phyloP scores from a whole-genome alignment of 2,329 filamentous ascomycete species.

The Curvularia lunata region DNA sequence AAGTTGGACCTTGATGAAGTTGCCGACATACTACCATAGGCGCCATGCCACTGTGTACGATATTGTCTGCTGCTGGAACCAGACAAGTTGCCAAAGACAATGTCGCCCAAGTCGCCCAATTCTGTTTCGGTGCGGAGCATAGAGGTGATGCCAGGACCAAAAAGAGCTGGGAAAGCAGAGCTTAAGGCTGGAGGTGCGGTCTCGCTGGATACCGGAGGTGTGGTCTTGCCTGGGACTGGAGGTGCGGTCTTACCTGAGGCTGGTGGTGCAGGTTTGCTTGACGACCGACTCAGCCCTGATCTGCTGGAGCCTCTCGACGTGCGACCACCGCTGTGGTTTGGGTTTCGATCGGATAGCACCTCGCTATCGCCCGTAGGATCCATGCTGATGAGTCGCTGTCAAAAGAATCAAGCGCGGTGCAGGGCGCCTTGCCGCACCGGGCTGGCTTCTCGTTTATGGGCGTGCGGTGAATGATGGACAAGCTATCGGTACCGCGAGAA shows the following conservation, averaged over 20 bases:
- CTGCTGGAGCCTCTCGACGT: slow-evolving; percentile 56
- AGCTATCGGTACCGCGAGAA: slow-evolving; percentile 28
- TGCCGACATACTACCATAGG: slow-evolving; percentile 49
- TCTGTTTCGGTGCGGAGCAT: slow-evolving; percentile 60
- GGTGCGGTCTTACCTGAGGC: slow-evolving; percentile 20
- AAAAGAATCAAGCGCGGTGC: slow-evolving; percentile 1
- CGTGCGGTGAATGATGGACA: slow-evolving; percentile 23
- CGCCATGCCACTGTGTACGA: slow-evolving; percentile 39
- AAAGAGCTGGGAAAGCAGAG: slow-evolving; percentile 42
- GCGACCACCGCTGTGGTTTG: slow-evolving; percentile 55
- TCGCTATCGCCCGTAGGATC: slow-evolving; percentile 28
- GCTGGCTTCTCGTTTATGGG: slow-evolving; percentile 12
- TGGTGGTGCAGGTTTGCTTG: slow-evolving; percentile 36
- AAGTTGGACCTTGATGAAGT: slow-evolving; percentile 52
- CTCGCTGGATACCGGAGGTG: slow-evolving; percentile 37
- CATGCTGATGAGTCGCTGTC: slow-evolving; percentile 2
- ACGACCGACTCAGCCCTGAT: slow-evolving; percentile 48
- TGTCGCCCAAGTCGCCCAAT: slow-evolving; percentile 53
- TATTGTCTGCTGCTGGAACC: slow-evolving; percentile 49
- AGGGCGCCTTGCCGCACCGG: slow-evolving; percentile 1
- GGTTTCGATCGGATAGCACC: slow-evolving; percentile 55
- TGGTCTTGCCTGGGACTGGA: slow-evolving; percentile 37
- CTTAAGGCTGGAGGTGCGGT: slow-evolving; percentile 33
- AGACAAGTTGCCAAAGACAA: slow-evolving; percentile 44
- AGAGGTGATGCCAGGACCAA: slow-evolving; percentile 52